Percentiles rank a stretch among this genome's conserved stretches.
Conservation (phyloP, 2,329 filamentous ascomycete species). For the Venturia asperata region DNA sequence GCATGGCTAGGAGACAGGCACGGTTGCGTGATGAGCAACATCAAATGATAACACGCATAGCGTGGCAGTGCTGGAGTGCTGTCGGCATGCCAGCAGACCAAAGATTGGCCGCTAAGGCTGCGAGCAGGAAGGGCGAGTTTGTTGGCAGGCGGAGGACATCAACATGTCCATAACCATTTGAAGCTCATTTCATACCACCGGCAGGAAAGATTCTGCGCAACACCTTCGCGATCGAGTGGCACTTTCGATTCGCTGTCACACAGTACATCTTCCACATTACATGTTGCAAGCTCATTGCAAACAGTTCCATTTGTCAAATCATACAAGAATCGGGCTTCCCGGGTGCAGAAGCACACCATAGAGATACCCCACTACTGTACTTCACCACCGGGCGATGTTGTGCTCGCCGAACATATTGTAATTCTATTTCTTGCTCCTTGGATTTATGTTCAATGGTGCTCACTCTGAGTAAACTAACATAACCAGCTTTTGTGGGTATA, state of each 20-base stretch:
- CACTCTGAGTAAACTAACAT: not conserved
- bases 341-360: not conserved
- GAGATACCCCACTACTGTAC: not conserved
- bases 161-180: constrained; percentile 3
- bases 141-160: constrained; percentile 6
- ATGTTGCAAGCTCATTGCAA: not conserved
- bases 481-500: too few relatives aligned
- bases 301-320: not conserved
- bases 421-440: not conserved
- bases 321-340: not conserved
- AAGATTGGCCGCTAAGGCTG: not conserved
- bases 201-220: not conserved
- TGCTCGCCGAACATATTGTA: not conserved
- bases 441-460: not conserved
- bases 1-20: constrained; percentile 41
- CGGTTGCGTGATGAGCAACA: constrained; percentile 39
- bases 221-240: not conserved
- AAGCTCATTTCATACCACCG: not conserved
- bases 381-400: not conserved
- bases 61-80: constrained; percentile 38
- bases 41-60: constrained; percentile 36
- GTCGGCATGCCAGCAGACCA: constrained; percentile 8
- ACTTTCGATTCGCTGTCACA: not conserved
- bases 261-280: not conserved
- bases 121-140: not conserved